Evolutionary conservation across 2,329 filamentous ascomycete species (phyloP).

Genomic region (Colletotrichum nymphaeae): DNA sequence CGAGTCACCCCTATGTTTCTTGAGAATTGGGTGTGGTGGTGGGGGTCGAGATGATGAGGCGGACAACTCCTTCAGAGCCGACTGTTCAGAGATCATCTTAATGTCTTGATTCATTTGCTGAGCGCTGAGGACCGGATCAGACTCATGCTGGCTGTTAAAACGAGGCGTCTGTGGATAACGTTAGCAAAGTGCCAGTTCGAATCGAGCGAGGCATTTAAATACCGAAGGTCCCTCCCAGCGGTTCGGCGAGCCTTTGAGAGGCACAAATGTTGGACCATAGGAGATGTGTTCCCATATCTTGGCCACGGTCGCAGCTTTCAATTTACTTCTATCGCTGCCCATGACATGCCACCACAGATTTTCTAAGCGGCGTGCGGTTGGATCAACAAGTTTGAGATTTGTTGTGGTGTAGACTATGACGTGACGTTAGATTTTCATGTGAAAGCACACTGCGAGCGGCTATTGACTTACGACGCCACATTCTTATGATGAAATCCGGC

Average conservation of each 20-base stretch:
- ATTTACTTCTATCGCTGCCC: conserved; percentile 65
- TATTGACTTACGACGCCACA: conserved; percentile 35
- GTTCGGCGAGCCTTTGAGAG: conserved; percentile 63
- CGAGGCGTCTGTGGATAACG: conserved; percentile 34
- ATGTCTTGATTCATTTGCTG: conserved; percentile 28
- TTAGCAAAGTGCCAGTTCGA: conserved; percentile 16
- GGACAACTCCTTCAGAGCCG: conserved; percentile 41
- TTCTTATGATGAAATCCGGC: conserved; percentile 33
- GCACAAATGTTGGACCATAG: conserved; percentile 66
- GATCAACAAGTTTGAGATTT: conserved; percentile 67
- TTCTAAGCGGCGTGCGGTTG: conserved; percentile 71
- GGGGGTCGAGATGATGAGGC: conserved; percentile 60
- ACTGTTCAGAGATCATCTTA: conserved; percentile 35
- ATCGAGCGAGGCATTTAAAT: conserved; percentile 33
- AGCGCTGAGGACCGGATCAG: conserved; percentile 28
- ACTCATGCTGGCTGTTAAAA: conserved; percentile 33
- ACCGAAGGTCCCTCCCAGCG: conserved; percentile 65
- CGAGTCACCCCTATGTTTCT: conserved; percentile 67
- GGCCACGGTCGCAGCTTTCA: conserved; percentile 66
- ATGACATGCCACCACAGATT: conserved; percentile 77
- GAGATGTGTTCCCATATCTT: conserved; percentile 69
- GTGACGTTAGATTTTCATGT: conserved; percentile 4
- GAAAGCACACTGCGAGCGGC: background rate
- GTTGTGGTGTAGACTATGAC: conserved; percentile 69
- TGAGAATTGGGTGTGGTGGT: conserved; percentile 68